A percentile compares a stretch with the other conserved stretches of the same genome.
phyloP scores from a whole-genome alignment of 306 rosid species.

The Prunus mira region DNA sequence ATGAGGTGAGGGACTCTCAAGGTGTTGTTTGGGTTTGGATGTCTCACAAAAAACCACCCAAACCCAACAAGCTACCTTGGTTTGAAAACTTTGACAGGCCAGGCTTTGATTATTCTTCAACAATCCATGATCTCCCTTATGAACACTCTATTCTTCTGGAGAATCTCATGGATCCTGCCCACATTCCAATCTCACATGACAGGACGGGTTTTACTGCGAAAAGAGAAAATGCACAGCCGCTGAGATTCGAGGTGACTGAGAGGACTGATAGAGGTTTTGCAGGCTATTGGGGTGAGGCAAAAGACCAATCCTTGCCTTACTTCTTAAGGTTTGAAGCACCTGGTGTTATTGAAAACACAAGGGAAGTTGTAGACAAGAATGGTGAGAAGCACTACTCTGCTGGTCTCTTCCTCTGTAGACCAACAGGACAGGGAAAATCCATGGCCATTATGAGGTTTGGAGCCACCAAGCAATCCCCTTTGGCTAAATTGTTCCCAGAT shows the following conservation, averaged over 20 bases:
- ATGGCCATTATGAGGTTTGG: slow-evolving; percentile 92
- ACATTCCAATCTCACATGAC: slow-evolving; percentile 91
- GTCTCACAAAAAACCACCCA: slow-evolving; percentile 70
- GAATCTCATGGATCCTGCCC: slow-evolving; percentile 98
- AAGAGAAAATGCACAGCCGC: slow-evolving; percentile 82
- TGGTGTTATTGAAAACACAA: slow-evolving; percentile 77
- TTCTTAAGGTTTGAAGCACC: slow-evolving; percentile 81
- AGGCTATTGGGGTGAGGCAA: slow-evolving; percentile 82
- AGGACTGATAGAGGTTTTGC: slow-evolving; percentile 85
- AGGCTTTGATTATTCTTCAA: slow-evolving; percentile 71
- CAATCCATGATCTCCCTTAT: slow-evolving; percentile 90
- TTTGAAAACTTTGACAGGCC: slow-evolving; percentile 86
- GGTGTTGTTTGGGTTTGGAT: slow-evolving; percentile 98
- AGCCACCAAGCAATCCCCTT: slow-evolving; percentile 48
- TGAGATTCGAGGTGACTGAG: slow-evolving; percentile 69
- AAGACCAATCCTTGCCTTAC: slow-evolving; percentile 35
- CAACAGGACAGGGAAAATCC: slow-evolving; percentile 95
- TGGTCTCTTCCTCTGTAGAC: slow-evolving; percentile 85
- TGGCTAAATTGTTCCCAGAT: slow-evolving; percentile 59
- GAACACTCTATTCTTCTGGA: slow-evolving; percentile 94
- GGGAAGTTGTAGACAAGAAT: slow-evolving; percentile 49
- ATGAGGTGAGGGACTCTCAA: slow-evolving; percentile 79
- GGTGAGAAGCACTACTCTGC: slow-evolving; percentile 64
- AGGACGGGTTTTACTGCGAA: slow-evolving; percentile 80
- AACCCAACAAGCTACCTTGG: slow-evolving; percentile 66